These are phyloP conservation scores for Rhynchospora breviuscula DNA, from an alignment of 176 grass and related monocot species.

Conservation along the genomic window DNA sequence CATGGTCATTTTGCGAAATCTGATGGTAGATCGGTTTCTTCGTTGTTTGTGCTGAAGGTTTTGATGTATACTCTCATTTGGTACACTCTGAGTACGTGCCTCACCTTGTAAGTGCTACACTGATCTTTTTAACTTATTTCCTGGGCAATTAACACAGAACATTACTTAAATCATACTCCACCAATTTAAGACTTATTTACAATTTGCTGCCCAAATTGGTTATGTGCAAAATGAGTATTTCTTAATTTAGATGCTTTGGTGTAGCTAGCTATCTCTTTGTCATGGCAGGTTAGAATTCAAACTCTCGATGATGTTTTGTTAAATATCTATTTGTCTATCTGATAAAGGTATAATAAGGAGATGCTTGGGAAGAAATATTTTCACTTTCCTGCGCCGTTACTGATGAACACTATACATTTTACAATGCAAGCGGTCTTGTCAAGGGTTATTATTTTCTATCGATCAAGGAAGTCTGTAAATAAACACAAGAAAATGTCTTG, in stretches of 20 bases:
- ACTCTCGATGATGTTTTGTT: constrained; percentile 21
- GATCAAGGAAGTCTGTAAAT: constrained; percentile 38
- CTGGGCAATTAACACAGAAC: too few relatives aligned
- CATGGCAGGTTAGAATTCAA: neutral
- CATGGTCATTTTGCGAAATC: constrained; percentile 23
- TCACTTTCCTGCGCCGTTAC: constrained; percentile 85
- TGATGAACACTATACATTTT: constrained; percentile 99
- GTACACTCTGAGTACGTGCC: constrained; percentile 89
- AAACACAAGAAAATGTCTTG: constrained; percentile 52
- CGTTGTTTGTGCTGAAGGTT: constrained; percentile 56
- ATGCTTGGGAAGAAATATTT: constrained; percentile 75
- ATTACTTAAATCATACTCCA: too few relatives aligned
- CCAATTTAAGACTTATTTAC: too few relatives aligned
- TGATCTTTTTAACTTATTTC: neutral
- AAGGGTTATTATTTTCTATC: constrained; percentile 59
- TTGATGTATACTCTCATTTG: constrained; percentile 64
- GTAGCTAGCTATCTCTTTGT: neutral
- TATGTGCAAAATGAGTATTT: neutral
- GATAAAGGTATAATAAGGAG: constrained; percentile 85
- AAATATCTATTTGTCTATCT: neutral
- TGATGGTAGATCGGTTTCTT: constrained; percentile 38
- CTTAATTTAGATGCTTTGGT: neutral
- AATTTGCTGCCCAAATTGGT: neutral
- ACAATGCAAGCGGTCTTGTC: constrained; percentile 89
- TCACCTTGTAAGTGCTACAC: constrained; percentile 73